Conservation (phyloP, 2,329 filamentous ascomycete genomes). For the Penicillium sp. region DNA sequence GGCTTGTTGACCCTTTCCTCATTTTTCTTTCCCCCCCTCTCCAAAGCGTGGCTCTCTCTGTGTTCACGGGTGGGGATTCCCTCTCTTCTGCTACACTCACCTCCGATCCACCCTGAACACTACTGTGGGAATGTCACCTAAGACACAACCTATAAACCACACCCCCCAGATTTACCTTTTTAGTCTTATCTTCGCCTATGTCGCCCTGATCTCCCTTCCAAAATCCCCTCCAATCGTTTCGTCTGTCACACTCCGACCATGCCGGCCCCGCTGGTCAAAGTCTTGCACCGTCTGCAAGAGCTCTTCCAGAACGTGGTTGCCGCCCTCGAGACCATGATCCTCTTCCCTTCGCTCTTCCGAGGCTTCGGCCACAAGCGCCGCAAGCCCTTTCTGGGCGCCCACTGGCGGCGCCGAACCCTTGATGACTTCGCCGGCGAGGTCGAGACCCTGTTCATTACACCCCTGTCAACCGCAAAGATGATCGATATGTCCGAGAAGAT, state of each 20-base stretch:
- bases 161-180: conserved; percentile 13
- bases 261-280: conserved; percentile 38
- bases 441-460: conserved; percentile 37
- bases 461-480: conserved; percentile 39
- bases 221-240: conserved; percentile 3
- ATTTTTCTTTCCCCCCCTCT: conserved; percentile 3
- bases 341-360: conserved; percentile 42
- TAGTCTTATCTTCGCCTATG: conserved; percentile 15
- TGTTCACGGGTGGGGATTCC: conserved; percentile 13
- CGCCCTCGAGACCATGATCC: conserved; percentile 41
- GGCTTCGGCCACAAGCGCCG: conserved; percentile 32
- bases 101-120: conserved; percentile 21
- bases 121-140: conserved; percentile 27
- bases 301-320: conserved; percentile 42
- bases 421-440: conserved; percentile 42
- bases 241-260: conserved; percentile 23
- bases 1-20: conserved; percentile 6
- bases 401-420: conserved; percentile 39
- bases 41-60: neutral
- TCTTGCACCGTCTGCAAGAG: conserved; percentile 42
- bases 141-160: conserved; percentile 10
- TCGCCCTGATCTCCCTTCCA: conserved; percentile 8
- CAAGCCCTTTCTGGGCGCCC: conserved; percentile 33
- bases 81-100: conserved; percentile 13
- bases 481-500: conserved; percentile 46